Conservation (phyloP, 2,329 filamentous ascomycete species). For the Tolypocladium pustulatum region DNA sequence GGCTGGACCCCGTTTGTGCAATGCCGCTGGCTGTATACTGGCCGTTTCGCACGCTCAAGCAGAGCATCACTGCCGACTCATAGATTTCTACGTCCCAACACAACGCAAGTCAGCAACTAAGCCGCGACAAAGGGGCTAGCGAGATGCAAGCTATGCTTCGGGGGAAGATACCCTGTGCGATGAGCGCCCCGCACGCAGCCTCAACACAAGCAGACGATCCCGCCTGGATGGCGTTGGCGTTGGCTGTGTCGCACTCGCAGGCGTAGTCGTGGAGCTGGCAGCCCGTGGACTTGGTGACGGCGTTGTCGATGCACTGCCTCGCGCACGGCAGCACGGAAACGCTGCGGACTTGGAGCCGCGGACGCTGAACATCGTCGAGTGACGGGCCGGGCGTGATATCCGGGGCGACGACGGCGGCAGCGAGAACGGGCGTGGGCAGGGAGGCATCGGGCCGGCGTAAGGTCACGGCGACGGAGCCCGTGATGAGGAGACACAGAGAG, state of each 20-base stretch:
- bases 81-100: background rate
- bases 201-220: background rate
- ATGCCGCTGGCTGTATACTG: background rate
- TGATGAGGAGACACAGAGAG: background rate
- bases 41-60: background rate
- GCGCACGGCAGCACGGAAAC: background rate
- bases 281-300: background rate
- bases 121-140: background rate
- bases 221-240: background rate
- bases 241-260: background rate
- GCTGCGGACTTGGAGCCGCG: background rate
- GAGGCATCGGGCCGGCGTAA: background rate
- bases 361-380: background rate
- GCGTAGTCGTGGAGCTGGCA: background rate
- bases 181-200: background rate
- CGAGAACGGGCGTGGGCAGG: background rate
- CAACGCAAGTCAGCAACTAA: background rate
- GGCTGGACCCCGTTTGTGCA: background rate
- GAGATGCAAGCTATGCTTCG: background rate
- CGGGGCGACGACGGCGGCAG: background rate
- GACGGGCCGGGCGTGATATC: background rate
- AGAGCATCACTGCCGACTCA: background rate
- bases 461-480: background rate
- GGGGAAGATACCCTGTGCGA: background rate
- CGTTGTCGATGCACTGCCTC: background rate